A percentile compares a stretch with the other conserved stretches of the same genome.
phyloP scores from a whole-genome alignment of 768 basidiomycete species.

The Boletus eberwhitei region DNA sequence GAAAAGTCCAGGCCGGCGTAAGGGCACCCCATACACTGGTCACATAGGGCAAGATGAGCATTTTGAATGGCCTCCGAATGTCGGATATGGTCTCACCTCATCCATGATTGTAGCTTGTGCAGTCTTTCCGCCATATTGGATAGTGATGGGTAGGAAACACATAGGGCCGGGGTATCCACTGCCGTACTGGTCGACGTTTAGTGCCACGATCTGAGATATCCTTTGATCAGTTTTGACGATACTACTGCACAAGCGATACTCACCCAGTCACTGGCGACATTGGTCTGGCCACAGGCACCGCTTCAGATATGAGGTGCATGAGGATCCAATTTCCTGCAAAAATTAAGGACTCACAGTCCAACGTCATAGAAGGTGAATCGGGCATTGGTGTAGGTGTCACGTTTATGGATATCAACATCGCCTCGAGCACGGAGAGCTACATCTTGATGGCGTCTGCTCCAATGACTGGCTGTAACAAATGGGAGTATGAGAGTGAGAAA shows the following conservation, averaged over 20 bases:
- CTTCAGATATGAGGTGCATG: constrained; percentile 29
- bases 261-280: constrained; percentile 42
- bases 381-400: constrained; percentile 31
- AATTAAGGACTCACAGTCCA: constrained; percentile 40
- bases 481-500: constrained; percentile 34
- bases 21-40: constrained; percentile 65
- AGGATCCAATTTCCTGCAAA: constrained; percentile 3
- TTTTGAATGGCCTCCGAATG: neutral
- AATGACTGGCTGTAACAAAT: constrained; percentile 33
- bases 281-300: constrained; percentile 53
- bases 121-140: constrained; percentile 59
- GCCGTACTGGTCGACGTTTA: constrained; percentile 55
- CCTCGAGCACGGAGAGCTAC: constrained; percentile 46
- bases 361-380: constrained; percentile 57
- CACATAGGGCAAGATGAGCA: neutral
- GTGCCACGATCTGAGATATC: constrained; percentile 47
- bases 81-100: constrained; percentile 38
- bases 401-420: constrained; percentile 39
- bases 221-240: neutral
- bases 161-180: constrained; percentile 58
- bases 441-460: constrained; percentile 43
- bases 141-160: constrained; percentile 60
- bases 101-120: constrained; percentile 59
- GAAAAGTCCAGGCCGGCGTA: constrained; percentile 67
- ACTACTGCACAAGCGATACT: constrained; percentile 15